Base-by-base conservation (phyloP, 2,329 filamentous ascomycete genomes). In the Fusarium transvaalense region DNA sequence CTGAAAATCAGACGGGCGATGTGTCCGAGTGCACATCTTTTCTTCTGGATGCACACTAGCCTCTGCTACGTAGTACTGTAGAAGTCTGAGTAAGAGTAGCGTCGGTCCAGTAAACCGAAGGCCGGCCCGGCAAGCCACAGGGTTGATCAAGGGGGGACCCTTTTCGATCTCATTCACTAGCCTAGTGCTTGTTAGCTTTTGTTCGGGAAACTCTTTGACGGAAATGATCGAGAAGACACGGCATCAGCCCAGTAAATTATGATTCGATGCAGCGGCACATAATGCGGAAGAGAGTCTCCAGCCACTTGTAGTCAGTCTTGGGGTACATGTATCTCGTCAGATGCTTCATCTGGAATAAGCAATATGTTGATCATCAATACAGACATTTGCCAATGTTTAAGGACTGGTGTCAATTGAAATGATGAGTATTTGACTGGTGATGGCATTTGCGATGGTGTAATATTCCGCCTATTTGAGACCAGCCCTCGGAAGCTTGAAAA, bases 261-360 rank as follows among this genome's bases (percentile, higher is more conserved):
- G 66, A 69, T 61, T 53, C 57, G 66, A 69, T 53, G n/a, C 25
- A 50, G 19, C 47, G 46, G 53, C 62, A 68, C 65, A 62, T 70
- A 66, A 64, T 58, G 46, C 58, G 50, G 58, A 46, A 64, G 41
- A 54, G 46, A 45, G 43, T 35, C 62, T 45, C 27, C 23, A 19
- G 43, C 43, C 47, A 55, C 34, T 51, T 32, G 25, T 6, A 29
- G 41, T 43, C 48, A 58, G 42, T 48, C 41, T 27, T 54, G 39
- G 34, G 29, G 25, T 56, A 42, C 51, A 47, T 51, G 23, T 27
- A 34, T 56, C 48, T 50, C 34, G 23, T 52, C 61, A 54, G 51
- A 53, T 47, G 27, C 10, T 61, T 43, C 19, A 27, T 45, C 46
- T 46, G n/a, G 52, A 34, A 35, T 15, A 51, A 61, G 47, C 8